Evolutionary conservation across 345 rosid genomes (phyloP), one percentile per base, ranked within the genome.

Genomic region (Euclidium syriacum): DNA sequence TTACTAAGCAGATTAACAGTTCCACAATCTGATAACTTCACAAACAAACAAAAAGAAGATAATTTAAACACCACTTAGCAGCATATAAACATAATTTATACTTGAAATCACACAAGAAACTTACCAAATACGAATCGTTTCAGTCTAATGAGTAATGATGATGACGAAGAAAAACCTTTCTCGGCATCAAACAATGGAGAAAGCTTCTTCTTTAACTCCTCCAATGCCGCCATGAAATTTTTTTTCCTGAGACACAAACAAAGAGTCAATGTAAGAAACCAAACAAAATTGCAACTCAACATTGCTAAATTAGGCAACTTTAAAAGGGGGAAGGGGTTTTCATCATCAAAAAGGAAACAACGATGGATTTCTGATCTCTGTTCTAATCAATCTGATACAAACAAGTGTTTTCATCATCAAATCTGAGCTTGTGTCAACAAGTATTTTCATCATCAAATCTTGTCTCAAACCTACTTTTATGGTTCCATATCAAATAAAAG

Each of bases 121-220:
- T 65, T 77, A 89, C 96, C 86, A 78, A 65, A 64, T 80, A 89
- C 8, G 96, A 83, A 72, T 89, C 91, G 16, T 48, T 73, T n/a
- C 85, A 83, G 56, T 85, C 96, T 34, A 81, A 65, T n/a, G n/a
- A n/a, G n/a, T n/a, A n/a, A n/a, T 0, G 87, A 73, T 29, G 94
- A 84, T 11, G 78, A 89, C 3, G 91, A 51, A 2, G 95, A 80
- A 65, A 89, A 87, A 3, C 98, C 98, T 68, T 85, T 86, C 70
- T 92, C 95, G 26, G 91, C 91, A 82, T 88, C 96, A 58, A 92
- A 92, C 76, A 92, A 77, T 2, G 96, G 98, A 2, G 85, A 67
- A 61, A 92, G 85, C 77, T 88, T 92, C 81, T 87, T 83, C 79
- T 70, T 83, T 34, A 92, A 64, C 71, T 85, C 95, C 72, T 86